A percentile compares a stretch with the other conserved stretches of the same genome.
Conservation (phyloP, 441 rosid genomes). For the Hypseocharis bilobata region DNA sequence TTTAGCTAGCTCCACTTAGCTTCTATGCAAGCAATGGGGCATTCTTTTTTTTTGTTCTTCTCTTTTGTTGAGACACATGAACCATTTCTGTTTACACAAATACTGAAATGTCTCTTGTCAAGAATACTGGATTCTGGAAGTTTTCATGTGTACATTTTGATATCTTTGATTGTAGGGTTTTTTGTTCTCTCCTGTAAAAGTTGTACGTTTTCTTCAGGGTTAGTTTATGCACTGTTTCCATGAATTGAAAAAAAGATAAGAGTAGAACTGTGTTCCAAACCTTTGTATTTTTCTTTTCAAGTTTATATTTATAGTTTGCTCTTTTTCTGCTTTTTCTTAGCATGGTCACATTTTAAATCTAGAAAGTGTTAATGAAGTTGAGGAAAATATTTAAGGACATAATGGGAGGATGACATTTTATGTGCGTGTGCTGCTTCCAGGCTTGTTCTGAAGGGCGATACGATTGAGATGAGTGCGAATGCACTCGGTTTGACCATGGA, state of each 20-base stretch:
- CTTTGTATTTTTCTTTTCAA: too few species aligned
- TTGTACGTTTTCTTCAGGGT: background rate
- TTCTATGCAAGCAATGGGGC: background rate
- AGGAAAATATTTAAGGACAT: slow-evolving; percentile 14
- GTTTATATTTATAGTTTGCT: too few species aligned
- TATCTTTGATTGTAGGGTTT: background rate
- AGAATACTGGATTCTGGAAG: background rate
- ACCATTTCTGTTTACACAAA: background rate
- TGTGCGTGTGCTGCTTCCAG: slow-evolving; percentile 35
- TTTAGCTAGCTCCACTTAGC: background rate
- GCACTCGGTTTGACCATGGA: slow-evolving; percentile 85
- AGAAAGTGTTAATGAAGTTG: background rate
- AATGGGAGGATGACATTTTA: slow-evolving; percentile 15
- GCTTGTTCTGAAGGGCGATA: slow-evolving; percentile 63
- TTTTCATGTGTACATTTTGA: background rate
- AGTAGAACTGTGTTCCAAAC: too few species aligned
- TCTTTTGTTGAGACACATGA: background rate
- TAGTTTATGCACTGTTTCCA: too few species aligned
- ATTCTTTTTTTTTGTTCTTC: background rate
- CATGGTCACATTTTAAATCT: background rate
- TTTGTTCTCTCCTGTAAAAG: background rate
- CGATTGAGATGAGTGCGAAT: slow-evolving; percentile 69
- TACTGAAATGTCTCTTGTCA: background rate
- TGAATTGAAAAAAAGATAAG: too few species aligned
- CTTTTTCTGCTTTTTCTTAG: background rate